Conservation (phyloP, 139 green algal genomes). For the Pycnococcus provasolii region DNA sequence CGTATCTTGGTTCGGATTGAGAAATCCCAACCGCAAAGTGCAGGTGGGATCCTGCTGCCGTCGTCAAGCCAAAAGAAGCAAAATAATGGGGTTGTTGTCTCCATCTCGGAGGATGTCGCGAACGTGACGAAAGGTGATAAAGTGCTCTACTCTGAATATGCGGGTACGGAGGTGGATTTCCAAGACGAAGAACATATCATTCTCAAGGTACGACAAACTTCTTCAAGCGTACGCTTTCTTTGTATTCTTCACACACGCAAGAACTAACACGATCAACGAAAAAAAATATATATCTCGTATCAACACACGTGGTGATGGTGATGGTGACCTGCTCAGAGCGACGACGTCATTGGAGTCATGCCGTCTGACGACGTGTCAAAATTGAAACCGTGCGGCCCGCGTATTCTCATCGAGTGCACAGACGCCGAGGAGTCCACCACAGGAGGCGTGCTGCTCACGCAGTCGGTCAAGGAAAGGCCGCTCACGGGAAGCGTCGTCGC, state of each 20-base stretch:
- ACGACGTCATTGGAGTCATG: slow-evolving; percentile 48
- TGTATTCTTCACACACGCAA: too few species aligned
- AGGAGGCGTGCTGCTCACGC: slow-evolving; percentile 75
- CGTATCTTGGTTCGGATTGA: slow-evolving; percentile 79
- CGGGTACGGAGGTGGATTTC: slow-evolving; percentile 82
- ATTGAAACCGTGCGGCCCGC: slow-evolving; percentile 48
- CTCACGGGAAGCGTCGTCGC: slow-evolving; percentile 59
- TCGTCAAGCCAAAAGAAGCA: slow-evolving; percentile 58
- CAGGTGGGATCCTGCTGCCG: slow-evolving; percentile 81
- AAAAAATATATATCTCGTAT: too few species aligned
- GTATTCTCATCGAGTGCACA: slow-evolving; percentile 49
- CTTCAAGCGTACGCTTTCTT: too few species aligned
- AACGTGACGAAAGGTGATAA: slow-evolving; percentile 48
- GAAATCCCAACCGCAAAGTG: slow-evolving; percentile 60
- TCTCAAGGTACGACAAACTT: slow-evolving; percentile 43
- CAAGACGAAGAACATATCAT: slow-evolving; percentile 59
- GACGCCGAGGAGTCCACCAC: slow-evolving; percentile 59
- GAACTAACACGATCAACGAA: too few species aligned
- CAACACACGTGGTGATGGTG: too few species aligned
- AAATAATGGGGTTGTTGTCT: slow-evolving; percentile 56
- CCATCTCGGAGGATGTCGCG: slow-evolving; percentile 23
- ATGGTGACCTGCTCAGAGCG: background rate
- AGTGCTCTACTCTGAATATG: slow-evolving; percentile 91
- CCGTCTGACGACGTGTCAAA: slow-evolving; percentile 39
- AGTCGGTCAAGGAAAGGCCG: slow-evolving; percentile 67